Evolutionary conservation across 371 early-diverging fungal genomes (phyloP).

Genomic region (Entomophthora muscae): DNA sequence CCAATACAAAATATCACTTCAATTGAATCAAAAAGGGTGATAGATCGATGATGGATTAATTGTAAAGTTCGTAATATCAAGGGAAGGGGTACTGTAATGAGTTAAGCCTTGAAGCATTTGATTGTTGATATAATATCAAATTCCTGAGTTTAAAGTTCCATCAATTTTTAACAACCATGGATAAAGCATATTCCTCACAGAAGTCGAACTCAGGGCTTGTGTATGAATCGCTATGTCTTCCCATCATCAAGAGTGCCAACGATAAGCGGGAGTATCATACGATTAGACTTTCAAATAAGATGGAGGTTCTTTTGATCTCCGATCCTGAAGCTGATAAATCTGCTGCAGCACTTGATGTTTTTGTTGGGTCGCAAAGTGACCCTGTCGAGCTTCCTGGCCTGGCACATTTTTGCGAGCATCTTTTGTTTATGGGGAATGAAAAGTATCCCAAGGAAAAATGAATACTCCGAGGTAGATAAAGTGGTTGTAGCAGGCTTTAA

Average conservation of each 20-base stretch:
- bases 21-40: too few species aligned
- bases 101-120: too few species aligned
- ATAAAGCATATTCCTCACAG: not conserved
- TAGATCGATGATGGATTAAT: too few species aligned
- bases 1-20: too few species aligned
- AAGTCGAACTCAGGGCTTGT: not conserved
- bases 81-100: too few species aligned
- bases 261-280: slow-evolving; percentile 72
- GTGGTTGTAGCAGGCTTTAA: slow-evolving; percentile 9
- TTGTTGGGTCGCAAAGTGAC: slow-evolving; percentile 75
- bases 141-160: too few species aligned
- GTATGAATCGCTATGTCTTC: slow-evolving; percentile 14
- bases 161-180: too few species aligned
- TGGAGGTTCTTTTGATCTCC: slow-evolving; percentile 64
- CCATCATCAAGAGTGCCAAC: slow-evolving; percentile 34
- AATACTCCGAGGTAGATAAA: slow-evolving; percentile 40
- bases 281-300: slow-evolving; percentile 57
- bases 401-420: slow-evolving; percentile 97
- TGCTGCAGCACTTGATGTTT: slow-evolving; percentile 79
- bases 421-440: slow-evolving; percentile 63
- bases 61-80: too few species aligned
- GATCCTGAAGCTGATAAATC: slow-evolving; percentile 74
- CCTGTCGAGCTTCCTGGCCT: slow-evolving; percentile 77
- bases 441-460: slow-evolving; percentile 90
- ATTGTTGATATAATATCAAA: too few species aligned